Base-by-base conservation (phyloP, 73 alveolate species). In the Paramecium bursaria region DNA sequence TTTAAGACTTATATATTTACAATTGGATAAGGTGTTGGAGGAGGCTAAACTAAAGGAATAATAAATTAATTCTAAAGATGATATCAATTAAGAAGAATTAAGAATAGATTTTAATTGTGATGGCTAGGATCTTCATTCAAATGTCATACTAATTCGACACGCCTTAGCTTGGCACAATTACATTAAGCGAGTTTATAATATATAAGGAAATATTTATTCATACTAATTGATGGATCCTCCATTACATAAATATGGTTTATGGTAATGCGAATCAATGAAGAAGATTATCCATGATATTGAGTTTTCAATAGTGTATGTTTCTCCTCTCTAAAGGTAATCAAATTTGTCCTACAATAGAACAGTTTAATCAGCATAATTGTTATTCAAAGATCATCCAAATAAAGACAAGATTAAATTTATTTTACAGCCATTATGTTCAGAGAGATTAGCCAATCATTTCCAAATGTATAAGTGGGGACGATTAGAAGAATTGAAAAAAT, bases 91-190 rank as follows among this genome's bases (percentile, higher is more conserved):
- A n/a, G n/a, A n/a, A n/a, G n/a, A n/a, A n/a, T n/a, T n/a, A n/a
- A n/a, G n/a, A n/a, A n/a, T n/a, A n/a, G n/a, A n/a, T n/a, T n/a
- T n/a, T n/a, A n/a, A n/a, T n/a, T n/a, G n/a, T n/a, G n/a, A n/a
- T n/a, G n/a, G n/a, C n/a, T n/a, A n/a, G n/a, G n/a, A n/a, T n/a
- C n/a, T n/a, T n/a, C n/a, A n/a, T n/a, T n/a, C n/a, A n/a, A n/a
- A n/a, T n/a, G n/a, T n/a, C n/a, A n/a, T n/a, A n/a, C n/a, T 15
- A 67, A 47, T 67, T 21, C 17, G 82, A 31, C 82, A 67, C 33
- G 82, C 82, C 6, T 67, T 67, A 21, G 82, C 82, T 33, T 67
- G 82, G 82, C 82, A 67, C 44, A 67, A 67, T 67, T 67, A 67
- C 9, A 39, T 33, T 42, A 67, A 67, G 26, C 17, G 61, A 42